Conservation (phyloP, 306 rosid species). For the Corylus americana region DNA sequence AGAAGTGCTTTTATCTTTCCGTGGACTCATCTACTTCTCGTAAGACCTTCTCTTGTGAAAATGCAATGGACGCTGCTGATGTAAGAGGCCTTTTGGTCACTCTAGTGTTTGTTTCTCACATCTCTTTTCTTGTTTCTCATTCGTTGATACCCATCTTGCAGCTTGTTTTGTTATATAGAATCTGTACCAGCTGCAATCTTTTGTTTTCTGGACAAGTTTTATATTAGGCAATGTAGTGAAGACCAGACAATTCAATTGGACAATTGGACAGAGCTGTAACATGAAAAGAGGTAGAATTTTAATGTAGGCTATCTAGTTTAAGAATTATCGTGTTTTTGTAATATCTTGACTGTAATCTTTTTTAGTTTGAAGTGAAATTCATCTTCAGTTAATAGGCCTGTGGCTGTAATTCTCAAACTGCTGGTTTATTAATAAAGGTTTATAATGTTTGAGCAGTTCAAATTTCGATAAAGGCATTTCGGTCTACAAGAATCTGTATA, state of each 20-base stretch:
- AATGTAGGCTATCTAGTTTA: slow-evolving; percentile 38
- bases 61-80: slow-evolving; percentile 47
- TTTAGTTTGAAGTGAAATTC: slow-evolving; percentile 44
- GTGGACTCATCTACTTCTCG: slow-evolving; percentile 19
- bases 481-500: not conserved
- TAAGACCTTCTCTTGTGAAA: slow-evolving; percentile 39
- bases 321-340: slow-evolving; percentile 45
- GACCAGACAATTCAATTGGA: slow-evolving; percentile 48
- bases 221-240: slow-evolving; percentile 48
- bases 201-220: slow-evolving; percentile 51
- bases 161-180: slow-evolving; percentile 14
- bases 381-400: slow-evolving; percentile 31
- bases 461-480: not conserved
- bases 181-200: slow-evolving; percentile 42
- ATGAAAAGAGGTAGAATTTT: slow-evolving; percentile 51
- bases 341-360: slow-evolving; percentile 39
- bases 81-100: slow-evolving; percentile 36
- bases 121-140: slow-evolving; percentile 39
- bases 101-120: slow-evolving; percentile 38
- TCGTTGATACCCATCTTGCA: slow-evolving; percentile 34
- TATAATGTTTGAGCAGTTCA: slow-evolving; percentile 17
- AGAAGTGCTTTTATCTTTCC: slow-evolving; percentile 28
- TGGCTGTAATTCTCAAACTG: slow-evolving; percentile 30
- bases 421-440: slow-evolving; percentile 20
- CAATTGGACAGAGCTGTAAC: slow-evolving; percentile 57